Base-by-base conservation (phyloP, 306 rosid species). In the Neltuma alba region DNA sequence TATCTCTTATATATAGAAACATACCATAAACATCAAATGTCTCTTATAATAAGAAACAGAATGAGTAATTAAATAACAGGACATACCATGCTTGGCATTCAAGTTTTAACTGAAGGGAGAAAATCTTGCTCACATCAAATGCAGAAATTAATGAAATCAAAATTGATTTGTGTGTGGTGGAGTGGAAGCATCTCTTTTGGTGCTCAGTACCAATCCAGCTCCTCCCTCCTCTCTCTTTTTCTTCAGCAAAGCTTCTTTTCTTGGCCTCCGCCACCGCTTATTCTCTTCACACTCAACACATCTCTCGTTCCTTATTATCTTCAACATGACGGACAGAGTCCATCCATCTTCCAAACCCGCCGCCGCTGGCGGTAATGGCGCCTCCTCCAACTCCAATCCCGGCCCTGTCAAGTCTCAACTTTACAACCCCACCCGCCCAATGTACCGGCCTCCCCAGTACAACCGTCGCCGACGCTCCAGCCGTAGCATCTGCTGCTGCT, bases 401-500 rank as follows among this genome's bases (percentile, higher is more conserved):
- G 76, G 62, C 0, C 80, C 88, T 0, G 81, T 58, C 0, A 94
- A 94, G 70, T 79, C 91, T 9, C 89, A 87, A 18, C 88, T 83
- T 2, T 81, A 81, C 83, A 87, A 87, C 72, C 86, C 86, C 0
- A 87, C 82, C 70, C 93, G 99, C 20, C 93, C 80, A 16, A 81
- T 91, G 0, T 90, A 93, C 86, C 94, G 99, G 1, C 97, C 91
- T 0, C 94, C 96, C 0, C 93, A 83, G 44, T 89, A 91, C 88
- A 83, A 78, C 57, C 90, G 90, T 1, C 90, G 87, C 41, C 92
- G 86, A 30, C 90, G 94, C 4, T 86, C 92, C 75, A 33, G 77
- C 80, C 96, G 98, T 2, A 83, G 73, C 69, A 75, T 88, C 90
- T 91, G 97, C 85, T 91, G 99, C 83, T 90, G 99, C 87, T 95